Evolutionary conservation across 768 basidiomycete genomes (phyloP).

Genomic region (Naganishia kalamii): DNA sequence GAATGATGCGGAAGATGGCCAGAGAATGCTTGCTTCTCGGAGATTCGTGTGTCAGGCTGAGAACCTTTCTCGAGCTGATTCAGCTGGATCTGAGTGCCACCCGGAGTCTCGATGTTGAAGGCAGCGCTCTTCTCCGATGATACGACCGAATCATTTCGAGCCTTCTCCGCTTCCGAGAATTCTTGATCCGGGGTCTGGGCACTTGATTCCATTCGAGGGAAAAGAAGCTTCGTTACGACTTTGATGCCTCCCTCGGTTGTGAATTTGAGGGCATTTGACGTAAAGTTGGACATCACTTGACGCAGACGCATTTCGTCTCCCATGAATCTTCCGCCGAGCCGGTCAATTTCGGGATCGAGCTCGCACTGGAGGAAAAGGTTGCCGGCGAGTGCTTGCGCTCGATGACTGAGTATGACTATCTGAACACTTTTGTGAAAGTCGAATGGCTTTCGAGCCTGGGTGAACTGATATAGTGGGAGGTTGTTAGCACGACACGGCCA

Average conservation of each 20-base stretch:
- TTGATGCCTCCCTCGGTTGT: constrained; percentile 53
- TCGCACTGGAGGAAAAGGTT: constrained; percentile 61
- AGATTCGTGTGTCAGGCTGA: neutral
- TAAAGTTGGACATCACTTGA: constrained; percentile 76
- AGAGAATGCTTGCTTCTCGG: neutral
- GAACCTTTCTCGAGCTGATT: neutral
- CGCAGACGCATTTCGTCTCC: constrained; percentile 77
- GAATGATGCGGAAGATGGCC: neutral
- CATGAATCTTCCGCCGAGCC: constrained; percentile 53
- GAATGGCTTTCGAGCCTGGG: constrained; percentile 51
- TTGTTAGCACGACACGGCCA: neutral
- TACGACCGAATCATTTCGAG: neutral
- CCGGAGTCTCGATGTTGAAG: constrained; percentile 10
- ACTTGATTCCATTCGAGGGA: constrained; percentile 35
- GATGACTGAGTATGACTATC: constrained; percentile 48
- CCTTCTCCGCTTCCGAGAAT: neutral
- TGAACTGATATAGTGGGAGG: constrained; percentile 58
- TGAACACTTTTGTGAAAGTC: constrained; percentile 50
- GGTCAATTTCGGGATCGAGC: constrained; percentile 55
- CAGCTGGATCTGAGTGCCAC: neutral
- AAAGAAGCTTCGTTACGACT: constrained; percentile 57
- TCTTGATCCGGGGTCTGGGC: constrained; percentile 32
- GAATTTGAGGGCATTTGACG: constrained; percentile 52
- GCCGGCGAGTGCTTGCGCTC: constrained; percentile 40
- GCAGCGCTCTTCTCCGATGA: constrained; percentile 8